A percentile compares a stretch with the other conserved stretches of the same genome.
Evolutionary conservation across 2,329 filamentous ascomycete species (phyloP).

Genomic region (Pyrenochaeta sp.): DNA sequence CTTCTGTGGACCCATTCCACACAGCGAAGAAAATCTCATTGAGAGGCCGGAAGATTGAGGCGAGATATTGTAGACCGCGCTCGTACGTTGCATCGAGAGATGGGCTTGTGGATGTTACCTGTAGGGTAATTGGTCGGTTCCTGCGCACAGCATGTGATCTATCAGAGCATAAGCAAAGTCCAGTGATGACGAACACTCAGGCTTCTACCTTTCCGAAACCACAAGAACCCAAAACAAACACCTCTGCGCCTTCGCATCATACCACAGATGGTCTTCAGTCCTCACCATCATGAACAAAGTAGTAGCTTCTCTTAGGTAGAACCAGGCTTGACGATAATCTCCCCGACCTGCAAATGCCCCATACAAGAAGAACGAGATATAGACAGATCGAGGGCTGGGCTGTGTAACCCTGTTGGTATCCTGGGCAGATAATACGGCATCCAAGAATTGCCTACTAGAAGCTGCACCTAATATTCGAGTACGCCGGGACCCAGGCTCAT

Average conservation of each 20-base stretch:
- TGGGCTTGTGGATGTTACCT: slow-evolving; percentile 73
- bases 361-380: slow-evolving; percentile 83
- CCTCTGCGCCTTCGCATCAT: slow-evolving; percentile 14
- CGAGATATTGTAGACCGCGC: slow-evolving; percentile 63
- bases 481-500: slow-evolving; percentile 2
- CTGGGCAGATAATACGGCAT: slow-evolving; percentile 34
- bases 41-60: slow-evolving; percentile 71
- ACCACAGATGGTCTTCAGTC: slow-evolving; percentile 17
- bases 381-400: slow-evolving; percentile 52
- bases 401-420: slow-evolving; percentile 23
- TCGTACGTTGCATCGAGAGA: slow-evolving; percentile 69
- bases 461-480: background rate
- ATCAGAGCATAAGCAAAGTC: slow-evolving; percentile 11
- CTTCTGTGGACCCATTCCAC: slow-evolving; percentile 71
- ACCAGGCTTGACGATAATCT: slow-evolving; percentile 80
- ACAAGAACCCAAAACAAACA: slow-evolving; percentile 36
- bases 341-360: slow-evolving; percentile 76
- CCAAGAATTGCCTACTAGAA: slow-evolving; percentile 27
- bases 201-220: slow-evolving; percentile 33
- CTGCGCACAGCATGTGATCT: slow-evolving; percentile 76
- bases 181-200: too few relatives aligned
- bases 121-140: slow-evolving; percentile 73
- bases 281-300: slow-evolving; percentile 61
- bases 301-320: slow-evolving; percentile 77
- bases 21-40: slow-evolving; percentile 70